Evolutionary conservation across 257 asterid genomes (phyloP), one percentile per base, ranked within the genome.

Genomic region (Solanum chiquidenum): DNA sequence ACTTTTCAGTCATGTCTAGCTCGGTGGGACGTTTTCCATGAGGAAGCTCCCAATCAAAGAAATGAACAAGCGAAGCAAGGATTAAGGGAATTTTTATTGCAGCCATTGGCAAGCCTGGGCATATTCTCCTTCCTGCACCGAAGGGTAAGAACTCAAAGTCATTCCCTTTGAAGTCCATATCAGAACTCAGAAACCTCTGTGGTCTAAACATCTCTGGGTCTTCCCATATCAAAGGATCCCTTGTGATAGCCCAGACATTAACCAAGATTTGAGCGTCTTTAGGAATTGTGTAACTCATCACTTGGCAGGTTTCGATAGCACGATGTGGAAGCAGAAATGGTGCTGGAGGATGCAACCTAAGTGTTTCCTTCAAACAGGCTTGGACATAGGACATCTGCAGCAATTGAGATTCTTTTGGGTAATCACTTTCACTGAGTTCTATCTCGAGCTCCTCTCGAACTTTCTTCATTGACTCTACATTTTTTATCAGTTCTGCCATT

Each of bases 321-420:
- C 87, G 87, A 62, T 85, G 93, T 49, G 91, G 82, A 29, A 92
- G 89, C 79, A 90, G 25, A 5, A 91, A 44, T 14, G 94, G 93
- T 3, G 91, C 93, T 11, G 93, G 94, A 55, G 94, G 93, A 88
- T 93, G 95, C 87, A 92, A 68, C 87, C 94, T 74, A n/a, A 90
- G 88, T 18, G 94, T 89, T 87, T 93, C 94, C 86, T 89, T 90
- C 20, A 90, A 58, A 69, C 93, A 89, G 3, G 94, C 93, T 52
- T 90, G 88, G 27, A 91, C 90, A 76, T 91, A 93, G 20, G 90
- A 84, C 9, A 91, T 44, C 4, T 89, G 60, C 40, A 84, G 37
- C 34, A 90, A 4, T 12, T n/a, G 49, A 31, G 82, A 88, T 83
- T 89, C 88, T 13, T 52, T 80, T 44, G 38, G 85, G 7, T 83